phyloP scores from a whole-genome alignment of 306 rosid species.

The Ammopiptanthus mongolicus region DNA sequence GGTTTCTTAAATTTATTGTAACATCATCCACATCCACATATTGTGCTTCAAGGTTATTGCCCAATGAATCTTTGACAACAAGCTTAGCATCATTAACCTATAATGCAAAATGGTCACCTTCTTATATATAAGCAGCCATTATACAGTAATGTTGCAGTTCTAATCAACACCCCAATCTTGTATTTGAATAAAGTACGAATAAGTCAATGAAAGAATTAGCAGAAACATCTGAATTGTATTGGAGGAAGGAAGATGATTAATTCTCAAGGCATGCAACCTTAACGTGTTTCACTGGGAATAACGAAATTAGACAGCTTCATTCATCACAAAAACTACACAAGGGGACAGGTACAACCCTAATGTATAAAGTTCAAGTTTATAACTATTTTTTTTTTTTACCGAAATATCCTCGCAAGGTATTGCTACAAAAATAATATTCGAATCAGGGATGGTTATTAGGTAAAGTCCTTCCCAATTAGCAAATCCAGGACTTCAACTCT shows the following conservation, averaged over 20 bases:
- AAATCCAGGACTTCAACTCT: too few relatives aligned
- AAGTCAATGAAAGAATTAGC: neutral
- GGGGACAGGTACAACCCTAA: too few relatives aligned
- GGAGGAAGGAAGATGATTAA: neutral
- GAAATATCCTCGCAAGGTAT: too few relatives aligned
- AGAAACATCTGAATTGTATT: neutral
- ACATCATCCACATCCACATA: slow-evolving; percentile 55
- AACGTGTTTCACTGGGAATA: too few relatives aligned
- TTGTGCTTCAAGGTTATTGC: slow-evolving; percentile 55
- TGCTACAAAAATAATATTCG: too few relatives aligned
- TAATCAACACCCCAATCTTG: neutral
- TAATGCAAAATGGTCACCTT: slow-evolving; percentile 30
- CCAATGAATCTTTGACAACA: slow-evolving; percentile 68
- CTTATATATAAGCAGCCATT: neutral
- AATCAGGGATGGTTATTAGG: neutral
- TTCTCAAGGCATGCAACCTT: neutral
- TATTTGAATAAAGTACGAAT: neutral
- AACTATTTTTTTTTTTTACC: too few relatives aligned
- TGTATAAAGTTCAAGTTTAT: neutral
- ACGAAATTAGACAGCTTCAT: too few relatives aligned
- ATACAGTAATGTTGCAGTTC: neutral
- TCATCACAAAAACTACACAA: too few relatives aligned
- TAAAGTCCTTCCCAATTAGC: neutral
- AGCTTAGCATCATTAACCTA: slow-evolving; percentile 76
- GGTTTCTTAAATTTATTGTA: slow-evolving; percentile 48